Evolutionary conservation across 768 basidiomycete species (phyloP), one percentile per base, ranked within the genome.

Genomic region (Auriscalpium vulgare): DNA sequence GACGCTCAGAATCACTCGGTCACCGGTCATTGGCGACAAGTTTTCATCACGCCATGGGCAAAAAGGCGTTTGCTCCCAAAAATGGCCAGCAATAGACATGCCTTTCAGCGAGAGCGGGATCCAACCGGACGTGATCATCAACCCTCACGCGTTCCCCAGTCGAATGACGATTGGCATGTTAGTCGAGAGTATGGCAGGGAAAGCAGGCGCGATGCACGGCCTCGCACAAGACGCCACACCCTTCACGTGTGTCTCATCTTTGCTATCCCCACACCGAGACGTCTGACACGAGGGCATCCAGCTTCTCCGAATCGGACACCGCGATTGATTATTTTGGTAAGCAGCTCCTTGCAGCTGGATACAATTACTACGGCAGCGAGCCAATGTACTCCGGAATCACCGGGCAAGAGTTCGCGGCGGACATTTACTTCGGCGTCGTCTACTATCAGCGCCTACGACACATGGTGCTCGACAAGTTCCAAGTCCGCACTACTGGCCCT

Each of bases 141-240:
- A 99, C 72, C 97, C 97, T 37, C 97, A 99, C 69, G 97, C 97
- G 14, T 99, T 99, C 78, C 97, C 97, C 2, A 90, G 87, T 78
- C 91, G 97, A 63, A 99, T 99, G 97, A 99, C 97, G 1, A 99
- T 99, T 64, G 97, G 97, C 57, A 99, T 99, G 97, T 85, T 99
- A 68, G 93, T 99, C 56, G 97, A 99, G 77, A 95, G 92, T 72
- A 86, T 98, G 85, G 97, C 97, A 0, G 97, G 97, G n/a, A 99
- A 99, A 71, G 89, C 97, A 2, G 97, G 97, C 56, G 89, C 95
- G 8, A 91, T 98, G 90, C 97, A 98, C 63, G 97, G 97, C 45
- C 78, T 99, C 21, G 94, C 97, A 13, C 97, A 99, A 69, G 97
- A 99, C 72, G 97, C 92, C 13, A 97, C 97, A 17, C 97, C 97